phyloP scores from a whole-genome alignment of 23 red algal genomes.

The Gracilaria gracilis region DNA sequence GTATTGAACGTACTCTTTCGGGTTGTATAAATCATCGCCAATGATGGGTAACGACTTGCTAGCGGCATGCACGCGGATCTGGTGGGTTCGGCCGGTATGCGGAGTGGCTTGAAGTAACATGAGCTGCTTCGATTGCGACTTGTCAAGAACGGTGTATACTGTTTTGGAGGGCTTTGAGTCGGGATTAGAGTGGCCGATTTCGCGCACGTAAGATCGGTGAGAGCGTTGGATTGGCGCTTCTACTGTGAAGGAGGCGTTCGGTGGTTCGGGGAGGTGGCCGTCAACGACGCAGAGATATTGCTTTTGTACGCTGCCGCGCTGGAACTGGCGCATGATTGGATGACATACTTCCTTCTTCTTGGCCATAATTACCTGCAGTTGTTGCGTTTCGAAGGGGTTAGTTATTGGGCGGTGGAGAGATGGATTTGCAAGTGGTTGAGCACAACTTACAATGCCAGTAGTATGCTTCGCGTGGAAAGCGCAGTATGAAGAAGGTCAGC shows the following conservation, averaged over 20 bases:
- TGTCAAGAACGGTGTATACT: slow-evolving; percentile 41
- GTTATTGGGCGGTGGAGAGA: not conserved
- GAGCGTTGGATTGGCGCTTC: slow-evolving; percentile 73
- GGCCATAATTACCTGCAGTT: slow-evolving; percentile 48
- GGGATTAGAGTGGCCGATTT: slow-evolving; percentile 39
- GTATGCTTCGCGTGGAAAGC: slow-evolving; percentile 37
- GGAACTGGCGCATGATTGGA: slow-evolving; percentile 68
- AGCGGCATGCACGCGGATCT: slow-evolving; percentile 75
- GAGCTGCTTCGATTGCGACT: slow-evolving; percentile 30
- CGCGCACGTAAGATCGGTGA: slow-evolving; percentile 35
- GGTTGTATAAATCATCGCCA: slow-evolving; percentile 74
- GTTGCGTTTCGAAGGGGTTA: not conserved
- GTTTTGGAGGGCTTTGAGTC: slow-evolving; percentile 72
- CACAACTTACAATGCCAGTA: slow-evolving; percentile 58
- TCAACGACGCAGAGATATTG: slow-evolving; percentile 76
- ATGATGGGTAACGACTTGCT: slow-evolving; percentile 62
- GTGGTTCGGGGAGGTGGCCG: slow-evolving; percentile 11
- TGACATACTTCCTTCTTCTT: slow-evolving; percentile 70
- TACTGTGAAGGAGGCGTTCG: slow-evolving; percentile 40
- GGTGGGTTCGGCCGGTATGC: slow-evolving; percentile 78
- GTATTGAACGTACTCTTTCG: slow-evolving; percentile 41
- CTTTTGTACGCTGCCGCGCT: slow-evolving; percentile 39
- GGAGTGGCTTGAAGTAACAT: slow-evolving; percentile 64
- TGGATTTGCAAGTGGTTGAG: too few relatives aligned
- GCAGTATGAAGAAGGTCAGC: not conserved